Evolutionary conservation across 768 basidiomycete genomes (phyloP), one percentile per base, ranked within the genome.

Genomic region (Asterophora parasitica): DNA sequence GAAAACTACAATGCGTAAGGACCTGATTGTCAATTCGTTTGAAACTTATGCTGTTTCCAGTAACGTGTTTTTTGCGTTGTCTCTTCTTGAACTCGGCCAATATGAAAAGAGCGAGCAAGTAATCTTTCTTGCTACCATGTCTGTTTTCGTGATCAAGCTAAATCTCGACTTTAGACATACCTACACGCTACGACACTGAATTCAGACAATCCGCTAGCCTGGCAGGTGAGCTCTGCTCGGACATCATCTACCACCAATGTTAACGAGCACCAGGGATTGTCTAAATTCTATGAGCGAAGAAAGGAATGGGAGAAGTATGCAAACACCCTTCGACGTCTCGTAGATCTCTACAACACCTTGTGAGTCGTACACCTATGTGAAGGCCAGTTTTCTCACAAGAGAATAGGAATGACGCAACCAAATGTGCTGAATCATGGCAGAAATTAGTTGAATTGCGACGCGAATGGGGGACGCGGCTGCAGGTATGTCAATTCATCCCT

Each of bases 1-100:
- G 77, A 81, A 35, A 92, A 92, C 59, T 95, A 95, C 61, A 83
- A 87, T 59, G 93, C 89, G 92, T 94, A 62, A 59, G 38, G 23
- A 35, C n/a, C 35, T 20, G 6, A 45, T n/a, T 4, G 33, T 16
- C 17, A 38, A 28, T 16, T 26, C 38, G 27, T 19, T 8, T 4
- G 27, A 13, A 17, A 30, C 28, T 54, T 26, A 41, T 7, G 20
- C 9, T 36, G 32, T 26, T 3, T 16, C 16, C 28, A 97, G 94
- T 4, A 79, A 87, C 61, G 86, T 96, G 17, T 96, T 93, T 61
- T 75, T 90, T 20, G 93, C 84, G 2, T 68, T 96, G 9, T 83
- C 96, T 1, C 72, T 78, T 17, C 71, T 91, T 9, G 90, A 95
- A 61, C 70, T 94, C 2, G 80, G 80, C 20, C 76, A 88, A 45